A percentile compares a stretch with the other conserved stretches of the same genome.
Evolutionary conservation across 768 basidiomycete species (phyloP).

Genomic region (Suillus discolor): DNA sequence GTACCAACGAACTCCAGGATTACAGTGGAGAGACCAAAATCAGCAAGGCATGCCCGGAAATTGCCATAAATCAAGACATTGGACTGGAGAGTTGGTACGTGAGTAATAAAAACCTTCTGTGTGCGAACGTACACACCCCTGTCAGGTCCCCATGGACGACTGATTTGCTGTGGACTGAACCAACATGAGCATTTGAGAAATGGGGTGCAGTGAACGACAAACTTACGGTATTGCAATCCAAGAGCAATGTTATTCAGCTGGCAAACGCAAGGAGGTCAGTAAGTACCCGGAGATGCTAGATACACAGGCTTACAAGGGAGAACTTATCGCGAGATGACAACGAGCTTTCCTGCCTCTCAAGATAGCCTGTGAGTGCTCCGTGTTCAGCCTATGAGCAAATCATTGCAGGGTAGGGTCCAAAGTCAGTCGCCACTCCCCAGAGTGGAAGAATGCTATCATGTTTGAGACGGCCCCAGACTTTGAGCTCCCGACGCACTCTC

Average conservation of each 20-base stretch:
- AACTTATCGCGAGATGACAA: neutral
- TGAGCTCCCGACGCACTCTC: neutral
- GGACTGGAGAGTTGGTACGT: neutral
- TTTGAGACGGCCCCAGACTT: neutral
- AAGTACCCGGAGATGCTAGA: neutral
- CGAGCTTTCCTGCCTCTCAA: neutral
- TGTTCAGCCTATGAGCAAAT: neutral
- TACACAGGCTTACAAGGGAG: neutral
- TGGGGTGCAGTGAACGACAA: neutral
- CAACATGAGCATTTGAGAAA: neutral
- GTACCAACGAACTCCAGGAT: conserved; percentile 35
- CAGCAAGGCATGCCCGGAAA: neutral
- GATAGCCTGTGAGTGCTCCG: neutral
- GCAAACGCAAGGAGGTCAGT: neutral
- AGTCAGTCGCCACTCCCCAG: neutral
- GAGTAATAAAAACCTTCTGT: neutral
- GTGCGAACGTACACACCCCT: neutral
- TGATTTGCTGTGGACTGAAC: neutral
- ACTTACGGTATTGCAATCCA: neutral
- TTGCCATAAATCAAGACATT: conserved; percentile 17
- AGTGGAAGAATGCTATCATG: neutral
- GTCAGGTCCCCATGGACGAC: neutral
- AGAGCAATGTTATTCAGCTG: neutral
- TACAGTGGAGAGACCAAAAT: conserved; percentile 42
- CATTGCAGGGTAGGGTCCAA: neutral